Evolutionary conservation across 768 basidiomycete genomes (phyloP).

Genomic region (Clitopilus passeckerianus): DNA sequence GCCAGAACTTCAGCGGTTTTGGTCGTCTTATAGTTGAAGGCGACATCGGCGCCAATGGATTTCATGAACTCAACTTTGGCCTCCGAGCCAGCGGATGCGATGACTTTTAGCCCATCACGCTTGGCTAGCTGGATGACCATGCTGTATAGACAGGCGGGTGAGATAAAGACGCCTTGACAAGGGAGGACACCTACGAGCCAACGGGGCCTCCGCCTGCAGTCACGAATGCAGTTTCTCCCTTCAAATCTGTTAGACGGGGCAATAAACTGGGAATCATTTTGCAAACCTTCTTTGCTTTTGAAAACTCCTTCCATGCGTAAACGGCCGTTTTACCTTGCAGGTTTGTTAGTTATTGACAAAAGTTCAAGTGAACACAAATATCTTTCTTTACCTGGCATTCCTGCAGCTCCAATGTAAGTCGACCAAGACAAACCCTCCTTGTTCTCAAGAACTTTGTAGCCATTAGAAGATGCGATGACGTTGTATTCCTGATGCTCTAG

Average conservation of each 20-base stretch:
- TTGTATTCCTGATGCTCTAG: conserved; percentile 37
- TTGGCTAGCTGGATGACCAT: conserved; percentile 50
- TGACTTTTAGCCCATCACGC: conserved; percentile 53
- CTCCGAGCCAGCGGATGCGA: conserved; percentile 69
- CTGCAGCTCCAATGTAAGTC: conserved; percentile 42
- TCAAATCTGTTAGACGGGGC: background rate
- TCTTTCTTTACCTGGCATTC: conserved; percentile 35
- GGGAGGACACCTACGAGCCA: conserved; percentile 41
- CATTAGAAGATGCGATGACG: conserved; percentile 17
- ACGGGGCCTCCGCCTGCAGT: conserved; percentile 45
- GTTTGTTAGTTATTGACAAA: conserved; percentile 1
- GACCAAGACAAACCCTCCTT: conserved; percentile 43
- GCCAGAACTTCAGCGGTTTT: conserved; percentile 44
- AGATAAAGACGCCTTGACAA: background rate
- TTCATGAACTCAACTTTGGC: conserved; percentile 64
- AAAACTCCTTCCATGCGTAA: conserved; percentile 34
- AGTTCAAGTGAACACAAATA: no score
- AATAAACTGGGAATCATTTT: background rate
- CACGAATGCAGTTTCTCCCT: conserved; percentile 39
- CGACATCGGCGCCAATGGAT: conserved; percentile 61
- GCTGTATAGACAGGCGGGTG: conserved; percentile 14
- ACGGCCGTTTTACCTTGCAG: conserved; percentile 32
- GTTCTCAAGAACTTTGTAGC: conserved; percentile 29
- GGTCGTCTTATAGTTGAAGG: conserved; percentile 70
- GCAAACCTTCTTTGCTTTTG: conserved; percentile 29